Evolutionary conservation across 2,329 filamentous ascomycete species (phyloP), one percentile per base, ranked within the genome.

Genomic region (Emergomyces pasteurianus): DNA sequence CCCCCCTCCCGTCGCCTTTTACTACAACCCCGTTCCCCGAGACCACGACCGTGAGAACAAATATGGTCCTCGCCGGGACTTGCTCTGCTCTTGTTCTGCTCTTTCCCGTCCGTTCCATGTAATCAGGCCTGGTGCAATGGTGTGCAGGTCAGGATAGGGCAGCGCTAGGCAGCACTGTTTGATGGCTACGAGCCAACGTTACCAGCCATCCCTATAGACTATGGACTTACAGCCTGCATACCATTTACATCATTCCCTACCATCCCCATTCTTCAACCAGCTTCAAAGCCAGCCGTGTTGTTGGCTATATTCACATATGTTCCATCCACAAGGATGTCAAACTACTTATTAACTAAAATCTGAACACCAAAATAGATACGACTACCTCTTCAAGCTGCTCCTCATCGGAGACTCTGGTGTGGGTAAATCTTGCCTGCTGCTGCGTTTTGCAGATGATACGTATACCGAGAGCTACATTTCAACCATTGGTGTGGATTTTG

Each of bases 401-500:
- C 92, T 99, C 82, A 99, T 99, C 86, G 94, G 94, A 79, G 94
- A 99, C 78, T 99, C 94, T 77, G 94, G 94, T 86, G 94, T 99
- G 74, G 94, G 94, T 88, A 99, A 99, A 88, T 99, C 94, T 74
- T 99, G 94, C 80, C 78, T 99, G 81, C 84, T 99, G 69, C 83
- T 99, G 75, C 91, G 94, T 81, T 99, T 99, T 75, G 94, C 94
- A 74, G 94, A 96, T 76, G 92, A 96, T 74, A 97, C 94, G 77
- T 99, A 97, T 83, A 99, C 94, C 64, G 94, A 97, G 82, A 95
- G 90, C 77, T 99, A 97, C 82, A 99, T 99, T 81, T 97, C 94
- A 66, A 99, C 94, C 70, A 99, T 99, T 78, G 94, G 94, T 77
- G 94, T 99, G 68, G 94, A 99, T 78, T 99, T 99, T 75, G 91